phyloP scores from a whole-genome alignment of 768 basidiomycete genomes.

The Suillus tomentosus region DNA sequence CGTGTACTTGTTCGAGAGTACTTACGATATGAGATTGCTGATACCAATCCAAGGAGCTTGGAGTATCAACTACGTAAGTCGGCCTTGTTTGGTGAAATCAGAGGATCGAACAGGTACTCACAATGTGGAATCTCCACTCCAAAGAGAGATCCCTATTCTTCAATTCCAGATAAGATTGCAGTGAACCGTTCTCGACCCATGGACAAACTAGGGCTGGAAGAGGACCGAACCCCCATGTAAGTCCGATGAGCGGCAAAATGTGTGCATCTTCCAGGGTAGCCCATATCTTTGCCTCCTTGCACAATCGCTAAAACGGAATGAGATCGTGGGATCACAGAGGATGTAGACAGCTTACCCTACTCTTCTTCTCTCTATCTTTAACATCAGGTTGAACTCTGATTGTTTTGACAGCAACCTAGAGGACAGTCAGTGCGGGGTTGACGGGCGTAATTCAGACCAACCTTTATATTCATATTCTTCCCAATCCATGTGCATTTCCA shows the following conservation, averaged over 20 bases:
- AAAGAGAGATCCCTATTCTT: constrained; percentile 38
- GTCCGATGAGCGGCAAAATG: constrained; percentile 39
- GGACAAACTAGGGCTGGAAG: constrained; percentile 43
- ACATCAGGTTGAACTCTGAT: not conserved
- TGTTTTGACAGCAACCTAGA: constrained; percentile 14
- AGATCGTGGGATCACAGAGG: not conserved
- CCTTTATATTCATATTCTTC: not conserved
- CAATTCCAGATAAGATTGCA: constrained; percentile 40
- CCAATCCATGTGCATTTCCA: constrained; percentile 39
- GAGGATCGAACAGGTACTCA: constrained; percentile 21
- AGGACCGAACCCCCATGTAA: constrained; percentile 39
- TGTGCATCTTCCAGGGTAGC: constrained; percentile 40
- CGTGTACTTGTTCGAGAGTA: not conserved
- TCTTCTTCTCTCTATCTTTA: constrained; percentile 7
- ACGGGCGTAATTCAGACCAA: not conserved
- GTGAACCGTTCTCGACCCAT: constrained; percentile 43
- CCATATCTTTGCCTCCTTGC: constrained; percentile 41
- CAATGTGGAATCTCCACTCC: constrained; percentile 38
- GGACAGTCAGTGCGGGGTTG: not conserved
- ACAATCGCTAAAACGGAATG: constrained; percentile 20
- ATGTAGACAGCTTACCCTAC: not conserved
- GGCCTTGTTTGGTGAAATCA: not conserved
- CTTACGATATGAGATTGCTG: constrained; percentile 43
- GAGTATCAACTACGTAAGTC: not conserved
- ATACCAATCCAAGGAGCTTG: constrained; percentile 42